Base-by-base conservation (phyloP, 2,329 filamentous ascomycete genomes). In the Colletotrichum lentis region DNA sequence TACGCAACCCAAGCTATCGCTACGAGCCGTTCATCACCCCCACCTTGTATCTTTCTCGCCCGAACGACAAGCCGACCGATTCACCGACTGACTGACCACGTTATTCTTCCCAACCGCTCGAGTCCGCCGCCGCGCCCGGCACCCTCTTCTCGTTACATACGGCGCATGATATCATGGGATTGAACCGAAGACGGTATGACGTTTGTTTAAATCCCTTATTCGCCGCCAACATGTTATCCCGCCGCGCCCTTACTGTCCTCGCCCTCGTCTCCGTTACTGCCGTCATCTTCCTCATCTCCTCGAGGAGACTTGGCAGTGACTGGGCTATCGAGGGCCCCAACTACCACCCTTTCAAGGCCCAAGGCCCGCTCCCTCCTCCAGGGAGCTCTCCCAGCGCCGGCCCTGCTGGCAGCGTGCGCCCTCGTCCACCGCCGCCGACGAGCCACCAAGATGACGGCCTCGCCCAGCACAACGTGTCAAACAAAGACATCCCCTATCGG, bases 271-370 rank as follows among this genome's bases (percentile, higher is more conserved):
- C 73, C 18, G 58, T 76, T 35, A 76, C 76, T 43, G 50, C 76
- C 24, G 71, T 75, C 31, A 68, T 76, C 41, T 70, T 82, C 14
- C 71, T 80, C 54, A 57, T 80, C 64, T 75, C 76, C 3, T 76
- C 77, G 24, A 74, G 71, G 31, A 74, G 76, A 18, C 72, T 80
- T 8, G 72, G 73, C 22, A 71, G 72, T 18, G 73, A 73, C 47
- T 75, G 76, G 71, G 75, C 72, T 27, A 63, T 76, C 35, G 76
- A 76, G 20, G 73, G 73, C 12, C 69, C 74, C 46, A 75, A 74
- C 61, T 76, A 76, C 63, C 70, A 68, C 53, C 64, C 61, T 18
- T 63, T 69, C 43, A 57, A 69, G 12, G 62, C 62, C 37, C 62
- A 69, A 18, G 39, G 37, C 27, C 62, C 55, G 20, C n/a, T 53